A percentile compares a stretch with the other conserved stretches of the same genome.
Conservation (phyloP, 176 grass and related monocot genomes). For the Paspalum vaginatum region DNA sequence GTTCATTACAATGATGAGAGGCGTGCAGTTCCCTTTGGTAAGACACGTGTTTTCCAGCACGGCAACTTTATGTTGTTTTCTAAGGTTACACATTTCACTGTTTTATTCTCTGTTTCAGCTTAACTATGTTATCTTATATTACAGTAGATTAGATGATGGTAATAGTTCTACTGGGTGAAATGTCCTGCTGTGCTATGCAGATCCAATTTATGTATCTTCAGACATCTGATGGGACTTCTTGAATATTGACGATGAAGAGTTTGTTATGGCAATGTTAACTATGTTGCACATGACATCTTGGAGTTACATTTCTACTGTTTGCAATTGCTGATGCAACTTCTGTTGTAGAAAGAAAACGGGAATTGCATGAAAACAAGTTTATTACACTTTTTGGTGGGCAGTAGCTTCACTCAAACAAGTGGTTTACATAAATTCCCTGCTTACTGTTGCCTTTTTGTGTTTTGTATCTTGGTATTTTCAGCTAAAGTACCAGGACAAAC, state of each 20-base stretch:
- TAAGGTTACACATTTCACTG: conserved; percentile 26
- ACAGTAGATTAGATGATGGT: background rate
- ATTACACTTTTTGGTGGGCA: background rate
- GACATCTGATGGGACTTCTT: background rate
- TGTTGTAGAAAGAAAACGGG: background rate
- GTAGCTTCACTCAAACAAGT: conserved; percentile 22
- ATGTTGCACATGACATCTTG: background rate
- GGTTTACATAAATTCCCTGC: conserved; percentile 24
- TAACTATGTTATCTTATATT: background rate
- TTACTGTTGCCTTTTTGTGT: conserved; percentile 18
- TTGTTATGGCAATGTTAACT: conserved; percentile 1
- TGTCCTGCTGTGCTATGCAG: background rate
- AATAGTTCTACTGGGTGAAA: conserved; percentile 21
- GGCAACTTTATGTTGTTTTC: conserved; percentile 37
- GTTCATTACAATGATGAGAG: conserved; percentile 94
- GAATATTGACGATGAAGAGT: conserved; percentile 16
- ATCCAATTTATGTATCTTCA: background rate
- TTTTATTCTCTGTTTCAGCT: background rate
- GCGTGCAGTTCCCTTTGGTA: conserved; percentile 74
- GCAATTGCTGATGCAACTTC: background rate
- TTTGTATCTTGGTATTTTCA: conserved; percentile 21
- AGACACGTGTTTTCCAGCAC: conserved; percentile 20
- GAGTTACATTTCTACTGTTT: background rate
- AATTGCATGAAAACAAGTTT: conserved; percentile 20
- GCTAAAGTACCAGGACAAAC: conserved; percentile 54